Base-by-base conservation (phyloP, 139 green algal genomes). In the Chlamydomonas applanata region DNA sequence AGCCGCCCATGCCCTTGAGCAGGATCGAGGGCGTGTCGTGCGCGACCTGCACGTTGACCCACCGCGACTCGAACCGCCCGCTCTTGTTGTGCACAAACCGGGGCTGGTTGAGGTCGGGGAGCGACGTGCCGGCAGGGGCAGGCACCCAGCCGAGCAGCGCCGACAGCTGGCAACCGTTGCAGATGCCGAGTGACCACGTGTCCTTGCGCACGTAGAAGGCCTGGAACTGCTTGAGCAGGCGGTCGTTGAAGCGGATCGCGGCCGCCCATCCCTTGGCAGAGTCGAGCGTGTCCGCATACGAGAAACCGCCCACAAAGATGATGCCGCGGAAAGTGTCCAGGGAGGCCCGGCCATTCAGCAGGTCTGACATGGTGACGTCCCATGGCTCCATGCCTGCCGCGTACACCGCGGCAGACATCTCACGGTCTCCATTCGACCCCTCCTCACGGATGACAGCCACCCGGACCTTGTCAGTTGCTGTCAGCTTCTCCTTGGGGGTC, bases 91-190 rank as follows among this genome's bases (percentile, higher is more conserved):
- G 96, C 54, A 98, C 87, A 80, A 99, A 99, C 63, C 96, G 91
- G 1, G 96, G 96, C 87, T 99, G 96, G 57, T 82, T 46, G 27
- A 79, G 54, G 83, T 97, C 93, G 2, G 81, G 73, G 72, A 95
- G 82, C 44, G n/a, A 72, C 29, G n/a, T 66, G 44, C 36, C 72
- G 24, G 67, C 86, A 4, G 82, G 79, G 5, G 86, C 89, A 1
- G 94, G 95, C 83, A 99, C 93, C 93, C 93, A 98, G 57, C 96
- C 96, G 57, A 99, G 90, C 66, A 99, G 88, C 25, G 96, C 96
- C 96, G 98, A 98, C n/a, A 99, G 89, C 90, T 99, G 96, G 87
- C 96, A 99, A 45, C 96, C 96, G 83, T 99, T 99, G 93, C 96
- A 99, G 33, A 99, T 83, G 73, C 96, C 96, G 36, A 99, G 89